Base-by-base conservation (phyloP, 306 rosid species). In the Luffa acutangula region DNA sequence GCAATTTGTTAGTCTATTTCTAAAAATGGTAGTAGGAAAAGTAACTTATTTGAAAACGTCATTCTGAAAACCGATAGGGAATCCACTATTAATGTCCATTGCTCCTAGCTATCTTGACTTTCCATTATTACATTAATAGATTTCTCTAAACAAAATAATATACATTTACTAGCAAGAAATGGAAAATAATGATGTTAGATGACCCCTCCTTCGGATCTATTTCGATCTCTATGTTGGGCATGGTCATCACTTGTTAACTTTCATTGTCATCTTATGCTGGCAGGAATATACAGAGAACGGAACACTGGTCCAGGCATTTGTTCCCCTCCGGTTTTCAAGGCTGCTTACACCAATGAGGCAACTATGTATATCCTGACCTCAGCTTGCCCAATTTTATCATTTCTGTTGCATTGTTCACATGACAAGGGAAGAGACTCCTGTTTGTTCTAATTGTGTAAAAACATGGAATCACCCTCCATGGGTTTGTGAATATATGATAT, bases 281-380 rank as follows among this genome's bases (percentile, higher is more conserved):
- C 73, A 95, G 98, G 97, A 95, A 81, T 90, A 92, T 75, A 91
- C 90, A 18, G 98, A 91, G 77, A 82, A 87, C 41, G 98, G 98
- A 78, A 95, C 97, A 51, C 85, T 91, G 77, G 83, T 95, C 81
- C 88, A 87, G 87, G 98, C 98, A 57, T 89, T 92, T 25, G 98
- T 95, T 25, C 98, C 98, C 80, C 96, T 92, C 17, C 90, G 98
- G 67, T 92, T 87, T 82, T 97, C 98, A 70, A 95, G 96, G 91
- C 85, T 95, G 83, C 93, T 91, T 57, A 92, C 97, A 80, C 98
- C 97, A 64, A 83, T 92, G 96, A 89, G 97, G 86, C 97, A 92
- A 81, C 83, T 87, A 52, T 92, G 89, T 81, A 78, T 85, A 80
- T 80, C 95, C 31, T 85, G 72, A 85, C 76, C 86, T 60, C 80